Evolutionary conservation across 495 filamentous ascomycete genomes (phyloP).

Genomic region (Daldinia concentrica): DNA sequence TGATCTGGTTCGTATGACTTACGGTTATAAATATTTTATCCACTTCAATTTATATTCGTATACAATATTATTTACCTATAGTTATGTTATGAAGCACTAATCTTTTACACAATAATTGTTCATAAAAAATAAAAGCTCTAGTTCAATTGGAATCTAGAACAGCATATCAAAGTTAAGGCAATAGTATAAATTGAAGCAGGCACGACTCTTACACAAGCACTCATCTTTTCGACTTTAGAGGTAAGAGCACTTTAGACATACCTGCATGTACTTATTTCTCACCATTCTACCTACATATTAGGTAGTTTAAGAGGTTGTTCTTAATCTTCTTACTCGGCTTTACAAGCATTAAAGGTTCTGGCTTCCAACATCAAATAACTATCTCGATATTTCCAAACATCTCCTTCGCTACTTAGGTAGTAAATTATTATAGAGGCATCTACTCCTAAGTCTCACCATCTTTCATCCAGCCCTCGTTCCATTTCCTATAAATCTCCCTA

Average conservation of each 20-base stretch:
- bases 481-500: constrained; percentile 28
- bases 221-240: neutral
- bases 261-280: no score
- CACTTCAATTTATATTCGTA: neutral
- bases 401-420: constrained; percentile 12
- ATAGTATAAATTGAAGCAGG: neutral
- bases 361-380: constrained; percentile 23
- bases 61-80: neutral
- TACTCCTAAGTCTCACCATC: constrained; percentile 15
- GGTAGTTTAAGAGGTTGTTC: neutral
- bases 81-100: neutral
- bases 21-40: neutral
- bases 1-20: neutral
- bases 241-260: neutral
- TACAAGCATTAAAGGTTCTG: constrained; percentile 1
- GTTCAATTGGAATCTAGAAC: neutral
- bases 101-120: neutral
- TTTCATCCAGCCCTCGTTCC: constrained; percentile 11
- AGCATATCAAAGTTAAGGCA: neutral
- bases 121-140: neutral
- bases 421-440: constrained; percentile 15
- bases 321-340: neutral
- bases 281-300: no score
- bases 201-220: neutral
- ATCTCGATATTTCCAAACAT: constrained; percentile 8